These are phyloP conservation scores for Neoboletus brunneissimus DNA, from an alignment of 768 basidiomycete species.

Conservation along the genomic window DNA sequence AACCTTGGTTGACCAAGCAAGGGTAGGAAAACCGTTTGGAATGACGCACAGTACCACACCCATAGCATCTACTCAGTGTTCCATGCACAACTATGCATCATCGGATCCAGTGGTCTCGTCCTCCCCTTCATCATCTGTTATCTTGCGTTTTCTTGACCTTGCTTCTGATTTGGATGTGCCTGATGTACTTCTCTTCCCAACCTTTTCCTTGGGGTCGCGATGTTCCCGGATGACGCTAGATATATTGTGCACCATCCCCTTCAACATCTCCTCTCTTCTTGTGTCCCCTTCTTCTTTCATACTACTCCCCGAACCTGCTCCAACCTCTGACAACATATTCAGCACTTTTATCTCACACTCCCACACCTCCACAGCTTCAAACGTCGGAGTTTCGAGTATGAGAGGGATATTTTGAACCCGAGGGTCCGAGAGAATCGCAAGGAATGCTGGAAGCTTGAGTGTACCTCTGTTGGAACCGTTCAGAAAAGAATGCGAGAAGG, in stretches of 20 bases:
- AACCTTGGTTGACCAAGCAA: not conserved
- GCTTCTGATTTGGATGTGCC: conserved; percentile 1
- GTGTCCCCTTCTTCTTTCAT: not conserved
- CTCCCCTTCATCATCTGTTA: conserved; percentile 5
- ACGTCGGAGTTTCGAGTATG: conserved; percentile 77
- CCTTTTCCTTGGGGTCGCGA: conserved; percentile 8
- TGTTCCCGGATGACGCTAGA: conserved; percentile 13
- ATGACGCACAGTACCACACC: not conserved
- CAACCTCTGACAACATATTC: conserved; percentile 38
- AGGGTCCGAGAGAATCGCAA: conserved; percentile 63
- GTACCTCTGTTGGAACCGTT: conserved; percentile 50
- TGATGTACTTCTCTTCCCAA: not conserved
- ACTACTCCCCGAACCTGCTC: not conserved
- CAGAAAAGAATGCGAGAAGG: not conserved
- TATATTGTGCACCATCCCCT: conserved; percentile 12
- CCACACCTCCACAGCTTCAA: conserved; percentile 69
- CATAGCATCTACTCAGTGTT: not conserved
- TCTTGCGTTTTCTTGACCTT: conserved; percentile 7
- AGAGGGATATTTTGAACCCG: conserved; percentile 71
- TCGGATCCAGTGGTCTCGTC: conserved; percentile 5
- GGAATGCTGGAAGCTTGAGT: conserved; percentile 61
- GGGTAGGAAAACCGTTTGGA: not conserved
- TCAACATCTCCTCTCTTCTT: not conserved
- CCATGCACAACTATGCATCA: not conserved
- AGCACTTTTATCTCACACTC: conserved; percentile 67